Evolutionary conservation across 805 yeast genomes (phyloP).

Genomic region (Phaffomyces opuntiae): DNA sequence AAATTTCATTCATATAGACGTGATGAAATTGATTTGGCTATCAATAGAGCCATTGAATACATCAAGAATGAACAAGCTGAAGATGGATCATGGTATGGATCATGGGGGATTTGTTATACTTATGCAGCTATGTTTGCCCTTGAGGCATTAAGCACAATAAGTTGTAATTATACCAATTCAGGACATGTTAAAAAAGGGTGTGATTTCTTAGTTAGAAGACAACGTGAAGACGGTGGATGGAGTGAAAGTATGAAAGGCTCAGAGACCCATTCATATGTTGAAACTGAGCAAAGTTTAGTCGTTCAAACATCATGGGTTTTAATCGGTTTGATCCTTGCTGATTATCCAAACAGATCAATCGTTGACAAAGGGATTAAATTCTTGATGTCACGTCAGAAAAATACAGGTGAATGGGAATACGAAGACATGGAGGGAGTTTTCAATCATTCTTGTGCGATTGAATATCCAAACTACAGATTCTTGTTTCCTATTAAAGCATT

Average conservation of each 20-base stretch:
- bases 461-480: constrained; percentile 89
- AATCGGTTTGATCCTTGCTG: constrained; percentile 72
- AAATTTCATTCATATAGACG: constrained; percentile 57
- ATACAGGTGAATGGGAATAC: constrained; percentile 77
- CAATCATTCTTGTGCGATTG: constrained; percentile 90
- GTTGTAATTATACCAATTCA: constrained; percentile 54
- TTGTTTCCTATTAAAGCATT: constrained; percentile 89
- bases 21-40: constrained; percentile 60
- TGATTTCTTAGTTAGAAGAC: constrained; percentile 71
- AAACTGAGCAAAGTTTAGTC: constrained; percentile 52
- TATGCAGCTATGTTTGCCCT: constrained; percentile 98
- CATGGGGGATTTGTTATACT: constrained; percentile 96
- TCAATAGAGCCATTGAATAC: constrained; percentile 65
- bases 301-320: constrained; percentile 94
- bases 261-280: constrained; percentile 72
- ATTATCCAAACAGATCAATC: constrained; percentile 63
- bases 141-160: constrained; percentile 78
- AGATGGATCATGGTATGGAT: constrained; percentile 98
- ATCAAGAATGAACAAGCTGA: constrained; percentile 58
- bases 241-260: constrained; percentile 89
- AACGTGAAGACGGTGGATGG: constrained; percentile 93
- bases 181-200: constrained; percentile 68
- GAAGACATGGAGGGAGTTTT: constrained; percentile 93
- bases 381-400: constrained; percentile 57
- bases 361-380: constrained; percentile 58